Base-by-base conservation (phyloP, 2,329 filamentous ascomycete species). In the Torrubiella hemipterigena region DNA sequence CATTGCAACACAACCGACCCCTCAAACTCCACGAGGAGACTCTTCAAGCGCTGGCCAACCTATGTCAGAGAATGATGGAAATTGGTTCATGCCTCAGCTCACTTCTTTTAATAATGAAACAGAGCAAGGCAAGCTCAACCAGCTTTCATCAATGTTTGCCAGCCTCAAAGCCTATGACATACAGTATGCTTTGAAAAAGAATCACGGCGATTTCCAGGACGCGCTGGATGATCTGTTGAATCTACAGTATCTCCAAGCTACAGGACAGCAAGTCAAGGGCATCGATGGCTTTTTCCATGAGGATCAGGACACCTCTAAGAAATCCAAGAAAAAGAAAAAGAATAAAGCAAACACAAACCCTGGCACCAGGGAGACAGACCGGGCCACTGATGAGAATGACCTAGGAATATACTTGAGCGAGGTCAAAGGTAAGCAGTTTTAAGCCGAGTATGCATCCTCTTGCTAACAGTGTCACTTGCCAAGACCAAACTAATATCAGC, bases 211-310 rank as follows among this genome's bases (percentile, higher is more conserved):
- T 41, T 70, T 82, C 23, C 71, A 77, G 35, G 63, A 65, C 11
- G 74, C 84, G 2, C 76, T 93, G 38, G 85, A 94, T 44, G 76
- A 85, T 36, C 61, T 96, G 10, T 67, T 95, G 19, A 93, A 81
- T 41, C 65, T 84, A 11, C 74, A 81, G 14, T 85, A 79, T 46
- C 75, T 95, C 5, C 74, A 84, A 35, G 73, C 85, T 34, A 68
- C 64, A 1, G 70, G 70, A 1, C 63, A 72, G 32, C 61, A 69
- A 2, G 60, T 66, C 2, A 89, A 81, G 48, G 83, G 86, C 0
- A 63, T 95, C n/a, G 85, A 95, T 35, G 85, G 73, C 0, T 94
- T 94, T 48, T 75, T 73, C 15, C 65, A 73, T 23, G 66, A 67
- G 0, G 66, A 73, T 12, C 55, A 64, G 12, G 51, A 56, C 1